Evolutionary conservation across 345 rosid genomes (phyloP), one percentile per base, ranked within the genome.

Genomic region (Alliaria petiolata): DNA sequence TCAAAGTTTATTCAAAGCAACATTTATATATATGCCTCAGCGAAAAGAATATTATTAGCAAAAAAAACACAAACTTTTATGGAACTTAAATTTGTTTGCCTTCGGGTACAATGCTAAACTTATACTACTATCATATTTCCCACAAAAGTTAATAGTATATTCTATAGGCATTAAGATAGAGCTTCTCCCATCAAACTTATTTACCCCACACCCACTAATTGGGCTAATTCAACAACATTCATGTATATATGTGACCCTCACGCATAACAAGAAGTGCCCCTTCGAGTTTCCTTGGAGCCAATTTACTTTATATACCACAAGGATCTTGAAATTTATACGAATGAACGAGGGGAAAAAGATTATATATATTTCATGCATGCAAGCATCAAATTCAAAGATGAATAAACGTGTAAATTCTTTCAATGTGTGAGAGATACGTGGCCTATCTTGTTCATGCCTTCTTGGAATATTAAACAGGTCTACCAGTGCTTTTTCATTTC

Each of bases 251-350:
- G 68, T 33, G 73, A 67, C 73, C 61, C 44, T 26, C 51, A 4
- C n/a, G 33, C 34, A 22, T 46, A 20, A 35, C 17, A 47, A 7
- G 26, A 67, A 68, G 11, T 35, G 74, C 8, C 79, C 15, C 46
- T 75, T 75, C 58, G 63, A 28, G 0, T 43, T 67, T 26, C 19
- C 11, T 67, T 39, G 20, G 53, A 61, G 69, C 69, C 73, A 75
- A 52, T 8, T 67, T 60, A 67, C 64, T 74, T 57, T 52, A 34
- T 13, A 75, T 40, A 74, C 55, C 55, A 67, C 62, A 67, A 61
- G 69, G 74, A 75, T 75, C 74, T 60, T 67, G 42, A 67, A 42
- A 59, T 28, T 67, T 74, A 58, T 74, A 74, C 68, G 72, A 58
- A 50, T 67, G 73, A 52, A 51, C 49, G 43, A 50, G 26, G 28